These are phyloP conservation scores for Glomus cerebriforme DNA, from an alignment of 192 early-diverging fungal genomes.

Conservation along the genomic window DNA sequence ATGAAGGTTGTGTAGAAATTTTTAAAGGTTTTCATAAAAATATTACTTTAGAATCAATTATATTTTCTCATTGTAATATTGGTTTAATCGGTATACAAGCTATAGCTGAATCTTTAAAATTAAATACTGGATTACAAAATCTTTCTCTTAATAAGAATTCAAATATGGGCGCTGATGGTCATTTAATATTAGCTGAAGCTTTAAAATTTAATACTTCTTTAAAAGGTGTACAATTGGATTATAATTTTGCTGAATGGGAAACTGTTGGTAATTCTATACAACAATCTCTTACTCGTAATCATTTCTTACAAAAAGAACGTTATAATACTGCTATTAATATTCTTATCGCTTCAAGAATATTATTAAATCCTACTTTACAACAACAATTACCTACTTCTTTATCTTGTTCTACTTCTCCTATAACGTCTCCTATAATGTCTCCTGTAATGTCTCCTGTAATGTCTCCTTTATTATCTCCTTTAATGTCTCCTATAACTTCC, in stretches of 20 bases:
- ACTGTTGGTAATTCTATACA: slow-evolving; percentile 44
- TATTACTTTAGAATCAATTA: slow-evolving; percentile 42
- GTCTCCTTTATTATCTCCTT: not conserved
- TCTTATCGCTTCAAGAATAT: slow-evolving; percentile 38
- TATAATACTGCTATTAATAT: slow-evolving; percentile 46
- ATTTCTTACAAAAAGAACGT: slow-evolving; percentile 46
- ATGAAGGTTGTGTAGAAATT: slow-evolving; percentile 29
- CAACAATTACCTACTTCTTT: not conserved
- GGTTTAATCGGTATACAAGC: slow-evolving; percentile 35
- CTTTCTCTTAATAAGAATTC: slow-evolving; percentile 41
- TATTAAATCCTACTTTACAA: slow-evolving; percentile 24
- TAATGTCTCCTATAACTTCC: not conserved
- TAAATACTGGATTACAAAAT: slow-evolving; percentile 43
- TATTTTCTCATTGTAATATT: slow-evolving; percentile 43
- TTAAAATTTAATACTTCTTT: slow-evolving; percentile 42
- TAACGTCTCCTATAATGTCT: not conserved
- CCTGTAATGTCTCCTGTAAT: not conserved
- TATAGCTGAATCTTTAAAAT: slow-evolving; percentile 36
- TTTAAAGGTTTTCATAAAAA: slow-evolving; percentile 39
- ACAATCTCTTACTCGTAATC: slow-evolving; percentile 45
- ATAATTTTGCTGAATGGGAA: slow-evolving; percentile 51
- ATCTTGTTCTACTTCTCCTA: not conserved
- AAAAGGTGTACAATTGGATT: slow-evolving; percentile 49
- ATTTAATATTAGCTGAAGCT: slow-evolving; percentile 41
- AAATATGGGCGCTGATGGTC: slow-evolving; percentile 46